Evolutionary conservation across 345 rosid genomes (phyloP).

Genomic region (Gossypium arboreum): DNA sequence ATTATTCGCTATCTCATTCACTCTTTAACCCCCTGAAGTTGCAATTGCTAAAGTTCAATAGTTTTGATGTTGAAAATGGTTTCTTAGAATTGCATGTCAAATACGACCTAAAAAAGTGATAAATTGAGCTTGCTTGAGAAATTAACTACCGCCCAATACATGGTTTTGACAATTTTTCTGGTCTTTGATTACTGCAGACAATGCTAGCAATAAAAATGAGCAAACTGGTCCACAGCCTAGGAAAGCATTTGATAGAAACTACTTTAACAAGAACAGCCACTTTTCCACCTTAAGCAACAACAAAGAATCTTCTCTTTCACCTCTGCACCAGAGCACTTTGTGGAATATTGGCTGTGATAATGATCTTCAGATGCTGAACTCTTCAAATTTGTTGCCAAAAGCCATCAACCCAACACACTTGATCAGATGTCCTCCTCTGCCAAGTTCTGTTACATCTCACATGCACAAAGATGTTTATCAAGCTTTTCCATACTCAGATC

Average conservation of each 20-base stretch:
- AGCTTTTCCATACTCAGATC: constrained; percentile 16
- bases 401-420: constrained; percentile 10
- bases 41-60: not conserved
- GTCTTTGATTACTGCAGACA: constrained; percentile 16
- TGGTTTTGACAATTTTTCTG: constrained; percentile 2
- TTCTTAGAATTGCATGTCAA: not conserved
- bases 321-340: constrained; percentile 7
- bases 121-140: not conserved
- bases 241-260: constrained; percentile 14
- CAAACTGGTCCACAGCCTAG: constrained; percentile 14
- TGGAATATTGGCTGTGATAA: constrained; percentile 5
- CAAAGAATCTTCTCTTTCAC: constrained; percentile 14
- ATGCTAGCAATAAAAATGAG: constrained; percentile 15
- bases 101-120: constrained; percentile 4
- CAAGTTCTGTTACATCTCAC: constrained; percentile 12
- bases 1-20: not conserved
- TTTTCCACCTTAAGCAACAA: constrained; percentile 22
- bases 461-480: constrained; percentile 7
- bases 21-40: not conserved
- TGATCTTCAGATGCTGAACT: constrained; percentile 18
- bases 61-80: not conserved
- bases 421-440: constrained; percentile 11
- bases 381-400: constrained; percentile 8
- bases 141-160: constrained; percentile 6
- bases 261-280: constrained; percentile 20